Percentiles rank a stretch among this genome's conserved stretches.
These are phyloP conservation scores for Candida saitoana DNA, from an alignment of 805 yeast species.

Conservation along the genomic window DNA sequence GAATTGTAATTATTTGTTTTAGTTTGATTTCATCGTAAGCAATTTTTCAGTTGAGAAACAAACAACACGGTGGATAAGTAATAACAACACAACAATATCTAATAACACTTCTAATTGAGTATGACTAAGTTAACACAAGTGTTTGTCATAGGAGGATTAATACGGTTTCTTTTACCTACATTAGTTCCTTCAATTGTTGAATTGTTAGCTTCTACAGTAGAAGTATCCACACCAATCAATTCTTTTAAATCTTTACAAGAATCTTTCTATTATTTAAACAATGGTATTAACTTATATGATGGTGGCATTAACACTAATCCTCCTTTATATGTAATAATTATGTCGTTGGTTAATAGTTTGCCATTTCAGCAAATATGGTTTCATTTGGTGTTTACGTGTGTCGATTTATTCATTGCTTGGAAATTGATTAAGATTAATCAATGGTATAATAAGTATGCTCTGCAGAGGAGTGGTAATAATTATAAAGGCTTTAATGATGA, in stretches of 20 bases:
- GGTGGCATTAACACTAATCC: conserved; percentile 89
- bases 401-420: conserved; percentile 58
- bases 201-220: conserved; percentile 40
- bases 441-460: conserved; percentile 30
- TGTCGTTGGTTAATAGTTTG: conserved; percentile 33
- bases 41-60: conserved; percentile 1
- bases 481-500: conserved; percentile 31
- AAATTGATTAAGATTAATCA: conserved; percentile 48
- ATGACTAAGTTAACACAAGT: conserved; percentile 23
- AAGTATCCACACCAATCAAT: conserved; percentile 69
- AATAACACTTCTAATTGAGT: too few relatives aligned
- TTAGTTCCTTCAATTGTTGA: conserved; percentile 27
- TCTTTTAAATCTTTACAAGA: conserved; percentile 52
- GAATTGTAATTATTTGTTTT: too few relatives aligned
- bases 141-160: conserved; percentile 23
- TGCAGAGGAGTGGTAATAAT: conserved; percentile 13
- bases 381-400: conserved; percentile 48
- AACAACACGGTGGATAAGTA: too few relatives aligned
- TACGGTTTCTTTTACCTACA: conserved; percentile 34
- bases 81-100: too few relatives aligned
- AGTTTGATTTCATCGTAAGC: too few relatives aligned
- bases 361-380: conserved; percentile 20
- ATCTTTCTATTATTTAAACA: conserved; percentile 50
- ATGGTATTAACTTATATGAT: conserved; percentile 62
- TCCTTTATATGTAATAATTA: conserved; percentile 59